Evolutionary conservation across 2,329 filamentous ascomycete species (phyloP), one percentile per base, ranked within the genome.

Genomic region (Volutella citrinella): DNA sequence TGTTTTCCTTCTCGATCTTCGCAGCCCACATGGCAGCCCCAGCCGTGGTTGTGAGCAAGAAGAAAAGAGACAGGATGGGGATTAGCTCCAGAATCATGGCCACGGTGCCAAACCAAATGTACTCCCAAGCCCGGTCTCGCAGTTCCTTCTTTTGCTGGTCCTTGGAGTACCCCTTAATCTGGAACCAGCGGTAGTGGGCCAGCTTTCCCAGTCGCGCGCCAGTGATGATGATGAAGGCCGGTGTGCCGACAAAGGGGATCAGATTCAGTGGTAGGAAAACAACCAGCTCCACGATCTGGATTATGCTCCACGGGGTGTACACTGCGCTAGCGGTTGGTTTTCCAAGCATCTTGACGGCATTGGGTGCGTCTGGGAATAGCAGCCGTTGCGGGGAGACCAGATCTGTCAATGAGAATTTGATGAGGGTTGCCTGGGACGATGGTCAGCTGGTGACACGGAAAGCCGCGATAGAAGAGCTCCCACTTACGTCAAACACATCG

Each of bases 31-130:
- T 66, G 2, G 88, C 91, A 26, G 87, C 83, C 3, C 91, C 93
- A 14, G 81, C 79, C 2, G 90, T 84, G 4, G 86, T 89, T 0
- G 91, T 96, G 46, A 98, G 66, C 23, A 97, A 72, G 59, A 97
- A 96, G 56, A 97, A 81, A 73, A 98, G 94, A n/a, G 86, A 94
- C 30, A 96, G 63, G 10, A 91, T 74, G 2, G 93, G 93, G 8
- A 96, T 73, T n/a, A 97, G 74, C 64, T 96, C 87, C 18, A 97
- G 64, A 7, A 88, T 60, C 66, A 96, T 78, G 30, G 89, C 87
- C 5, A 93, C 73, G 1, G 85, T 87, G 12, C 93, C 93, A 55
- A 97, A 96, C 87, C 87, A 95, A 11, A 88, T 82, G 57, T 96
- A 97, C 39, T 93, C 86, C 77, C 87, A 86, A 42, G 78, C 70